Evolutionary conservation across 352 stramenopile genomes (phyloP).

Genomic region (Globisporangium recalcitrans): DNA sequence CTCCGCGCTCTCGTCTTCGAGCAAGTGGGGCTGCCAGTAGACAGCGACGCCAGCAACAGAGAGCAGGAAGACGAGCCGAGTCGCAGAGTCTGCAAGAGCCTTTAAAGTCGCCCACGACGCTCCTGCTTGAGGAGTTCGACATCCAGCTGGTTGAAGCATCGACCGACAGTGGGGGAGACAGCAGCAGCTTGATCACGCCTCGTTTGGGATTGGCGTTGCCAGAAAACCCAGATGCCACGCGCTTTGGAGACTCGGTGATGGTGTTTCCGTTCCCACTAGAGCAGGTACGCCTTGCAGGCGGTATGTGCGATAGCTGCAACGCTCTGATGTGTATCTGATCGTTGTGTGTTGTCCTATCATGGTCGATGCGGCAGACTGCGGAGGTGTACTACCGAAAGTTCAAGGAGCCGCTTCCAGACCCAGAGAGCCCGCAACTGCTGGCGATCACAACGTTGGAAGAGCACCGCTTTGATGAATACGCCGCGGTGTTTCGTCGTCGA

Average conservation of each 20-base stretch:
- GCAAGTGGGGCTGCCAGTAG: not conserved
- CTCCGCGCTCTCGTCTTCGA: slow-evolving; percentile 12
- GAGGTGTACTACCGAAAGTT: slow-evolving; percentile 80
- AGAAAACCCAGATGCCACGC: slow-evolving; percentile 33
- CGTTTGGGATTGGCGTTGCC: slow-evolving; percentile 34
- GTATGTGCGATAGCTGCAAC: not conserved
- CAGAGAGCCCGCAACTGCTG: slow-evolving; percentile 34
- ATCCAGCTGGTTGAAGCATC: slow-evolving; percentile 37
- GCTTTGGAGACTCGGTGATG: slow-evolving; percentile 44
- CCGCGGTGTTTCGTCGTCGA: slow-evolving; percentile 55
- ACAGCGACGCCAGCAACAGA: slow-evolving; percentile 10
- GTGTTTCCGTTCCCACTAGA: slow-evolving; percentile 55
- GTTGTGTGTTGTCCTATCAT: not conserved
- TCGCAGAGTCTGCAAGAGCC: not conserved
- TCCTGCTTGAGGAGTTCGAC: slow-evolving; percentile 32
- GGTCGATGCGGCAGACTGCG: slow-evolving; percentile 26
- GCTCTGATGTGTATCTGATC: not conserved
- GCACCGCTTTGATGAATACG: slow-evolving; percentile 43
- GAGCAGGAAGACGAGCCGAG: slow-evolving; percentile 9
- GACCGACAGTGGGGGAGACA: not conserved
- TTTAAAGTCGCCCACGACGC: slow-evolving; percentile 21
- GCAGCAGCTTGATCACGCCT: slow-evolving; percentile 17
- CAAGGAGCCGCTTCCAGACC: slow-evolving; percentile 68
- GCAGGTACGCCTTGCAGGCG: slow-evolving; percentile 28
- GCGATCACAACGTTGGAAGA: slow-evolving; percentile 45